phyloP scores from a whole-genome alignment of 1,284 basidiomycete species.

The Abortiporus biennis region DNA sequence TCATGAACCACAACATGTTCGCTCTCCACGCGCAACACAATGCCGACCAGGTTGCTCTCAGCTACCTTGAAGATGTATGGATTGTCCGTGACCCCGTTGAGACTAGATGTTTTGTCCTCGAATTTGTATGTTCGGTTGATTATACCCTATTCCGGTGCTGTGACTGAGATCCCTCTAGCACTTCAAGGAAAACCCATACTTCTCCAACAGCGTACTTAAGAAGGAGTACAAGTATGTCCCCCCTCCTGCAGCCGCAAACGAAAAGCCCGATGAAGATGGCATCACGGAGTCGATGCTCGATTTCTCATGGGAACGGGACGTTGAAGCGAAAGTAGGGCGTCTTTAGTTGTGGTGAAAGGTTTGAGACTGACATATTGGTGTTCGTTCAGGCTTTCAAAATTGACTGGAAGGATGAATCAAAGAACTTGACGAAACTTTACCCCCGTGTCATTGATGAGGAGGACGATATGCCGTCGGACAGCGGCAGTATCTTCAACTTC shows the following conservation, averaged over 20 bases:
- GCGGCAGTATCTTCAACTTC: constrained; percentile 86
- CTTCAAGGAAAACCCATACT: constrained; percentile 82
- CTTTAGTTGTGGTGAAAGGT: neutral
- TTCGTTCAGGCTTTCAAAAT: constrained; percentile 54
- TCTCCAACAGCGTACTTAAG: constrained; percentile 64
- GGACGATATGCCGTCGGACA: constrained; percentile 52
- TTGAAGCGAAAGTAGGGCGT: constrained; percentile 49
- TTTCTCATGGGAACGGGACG: constrained; percentile 74
- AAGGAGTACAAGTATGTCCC: constrained; percentile 73
- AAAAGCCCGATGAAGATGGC: constrained; percentile 64
- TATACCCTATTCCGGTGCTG: constrained; percentile 1
- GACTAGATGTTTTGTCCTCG: constrained; percentile 67
- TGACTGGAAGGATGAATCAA: constrained; percentile 76
- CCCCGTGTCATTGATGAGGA: constrained; percentile 58
- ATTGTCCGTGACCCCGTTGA: constrained; percentile 60
- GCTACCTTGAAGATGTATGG: constrained; percentile 78
- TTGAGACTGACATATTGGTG: too few relatives aligned
- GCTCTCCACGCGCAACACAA: constrained; percentile 59
- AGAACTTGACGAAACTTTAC: constrained; percentile 72
- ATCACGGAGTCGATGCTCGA: constrained; percentile 69
- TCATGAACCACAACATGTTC: constrained; percentile 63
- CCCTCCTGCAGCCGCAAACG: constrained; percentile 43
- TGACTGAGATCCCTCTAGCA: constrained; percentile 33
- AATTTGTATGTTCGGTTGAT: constrained; percentile 57
- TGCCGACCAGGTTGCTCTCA: constrained; percentile 67